Evolutionary conservation across 352 stramenopile genomes (phyloP).

Genomic region (Blastocystis sp.): DNA sequence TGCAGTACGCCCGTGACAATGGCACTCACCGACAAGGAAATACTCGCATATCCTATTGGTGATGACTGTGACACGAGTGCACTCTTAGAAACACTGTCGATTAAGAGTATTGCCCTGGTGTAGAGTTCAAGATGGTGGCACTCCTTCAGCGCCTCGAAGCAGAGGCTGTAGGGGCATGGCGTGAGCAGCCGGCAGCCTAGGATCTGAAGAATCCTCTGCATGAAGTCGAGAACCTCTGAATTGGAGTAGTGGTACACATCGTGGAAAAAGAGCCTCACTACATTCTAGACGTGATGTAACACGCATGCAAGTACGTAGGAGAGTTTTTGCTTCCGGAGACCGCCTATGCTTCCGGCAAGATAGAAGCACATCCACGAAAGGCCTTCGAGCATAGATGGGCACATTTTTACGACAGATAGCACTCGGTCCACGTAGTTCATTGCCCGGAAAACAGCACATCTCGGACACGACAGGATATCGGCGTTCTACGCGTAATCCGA

Average conservation of each 20-base stretch:
- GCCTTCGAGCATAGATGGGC: background rate
- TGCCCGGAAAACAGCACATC: conserved; percentile 25
- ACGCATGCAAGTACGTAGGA: background rate
- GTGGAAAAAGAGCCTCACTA: background rate
- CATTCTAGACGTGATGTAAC: conserved; percentile 1
- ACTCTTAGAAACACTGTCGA: conserved; percentile 13
- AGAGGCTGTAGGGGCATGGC: conserved; percentile 1
- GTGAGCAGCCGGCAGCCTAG: conserved; percentile 13
- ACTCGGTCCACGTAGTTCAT: conserved; percentile 20
- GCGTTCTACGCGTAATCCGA: background rate
- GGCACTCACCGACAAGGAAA: background rate
- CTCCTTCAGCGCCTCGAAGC: background rate
- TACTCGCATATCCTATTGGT: background rate
- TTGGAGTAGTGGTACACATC: background rate
- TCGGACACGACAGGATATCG: background rate
- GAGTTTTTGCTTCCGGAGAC: background rate
- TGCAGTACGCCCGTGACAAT: background rate
- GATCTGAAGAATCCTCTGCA: background rate
- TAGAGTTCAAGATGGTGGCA: background rate
- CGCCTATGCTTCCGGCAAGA: conserved; percentile 5
- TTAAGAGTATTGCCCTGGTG: background rate
- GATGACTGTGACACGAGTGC: background rate
- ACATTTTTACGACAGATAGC: background rate
- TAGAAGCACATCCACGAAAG: conserved; percentile 44
- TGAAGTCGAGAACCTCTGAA: background rate